Conservation (phyloP, 2,329 filamentous ascomycete species). For the Cladorrhinum sp. region DNA sequence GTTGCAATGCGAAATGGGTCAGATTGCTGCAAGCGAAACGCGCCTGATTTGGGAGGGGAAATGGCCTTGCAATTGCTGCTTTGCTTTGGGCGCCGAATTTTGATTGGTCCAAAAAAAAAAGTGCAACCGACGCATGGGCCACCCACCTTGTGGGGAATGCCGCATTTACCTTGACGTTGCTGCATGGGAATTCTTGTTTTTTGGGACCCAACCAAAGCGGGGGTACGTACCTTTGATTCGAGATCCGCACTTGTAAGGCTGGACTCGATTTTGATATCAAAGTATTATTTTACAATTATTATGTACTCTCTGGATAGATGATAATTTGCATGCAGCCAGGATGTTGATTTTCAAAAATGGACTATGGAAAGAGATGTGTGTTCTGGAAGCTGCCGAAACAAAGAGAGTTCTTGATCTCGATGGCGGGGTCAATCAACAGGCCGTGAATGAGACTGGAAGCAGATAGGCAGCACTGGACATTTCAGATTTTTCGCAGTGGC, state of each 20-base stretch:
- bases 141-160: conserved; percentile 15
- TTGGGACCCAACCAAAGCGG: conserved; percentile 18
- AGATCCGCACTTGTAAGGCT: conserved; percentile 19
- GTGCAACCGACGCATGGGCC: conserved; percentile 21
- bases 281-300: neutral
- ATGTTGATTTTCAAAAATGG: neutral
- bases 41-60: conserved; percentile 24
- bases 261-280: neutral
- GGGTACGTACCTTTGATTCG: conserved; percentile 18
- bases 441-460: neutral
- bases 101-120: conserved; percentile 30
- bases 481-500: neutral
- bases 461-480: neutral
- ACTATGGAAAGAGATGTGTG: neutral
- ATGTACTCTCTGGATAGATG: neutral
- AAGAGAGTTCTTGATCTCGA: neutral
- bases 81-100: conserved; percentile 21
- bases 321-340: neutral
- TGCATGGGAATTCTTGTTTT: neutral
- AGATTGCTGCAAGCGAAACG: conserved; percentile 26
- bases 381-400: neutral
- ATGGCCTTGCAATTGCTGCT: conserved; percentile 19
- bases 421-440: neutral
- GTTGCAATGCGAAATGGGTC: conserved; percentile 28
- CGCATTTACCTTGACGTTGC: conserved; percentile 11